Evolutionary conservation across 2,329 filamentous ascomycete species (phyloP).

Genomic region (Tolypocladium album): DNA sequence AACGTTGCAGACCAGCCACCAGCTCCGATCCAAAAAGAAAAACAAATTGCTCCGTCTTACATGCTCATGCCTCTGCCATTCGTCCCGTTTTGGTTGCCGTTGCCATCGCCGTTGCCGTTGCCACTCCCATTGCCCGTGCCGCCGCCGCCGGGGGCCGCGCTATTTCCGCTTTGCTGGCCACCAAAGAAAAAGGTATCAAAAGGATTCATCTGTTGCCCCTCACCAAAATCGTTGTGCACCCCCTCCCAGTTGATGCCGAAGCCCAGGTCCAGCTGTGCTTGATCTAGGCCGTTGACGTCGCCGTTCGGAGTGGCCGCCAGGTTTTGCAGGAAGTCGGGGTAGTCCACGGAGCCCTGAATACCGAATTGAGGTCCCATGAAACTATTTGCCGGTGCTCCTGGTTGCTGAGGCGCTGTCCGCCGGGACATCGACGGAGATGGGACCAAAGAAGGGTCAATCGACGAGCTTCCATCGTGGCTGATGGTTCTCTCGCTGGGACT

Average conservation of each 20-base stretch:
- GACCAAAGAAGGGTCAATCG: slow-evolving; percentile 31
- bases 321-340: slow-evolving; percentile 39
- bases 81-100: background rate
- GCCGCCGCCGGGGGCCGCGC: slow-evolving; percentile 12
- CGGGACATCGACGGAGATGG: slow-evolving; percentile 31
- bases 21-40: background rate
- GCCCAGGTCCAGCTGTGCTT: slow-evolving; percentile 50
- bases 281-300: slow-evolving; percentile 22
- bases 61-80: background rate
- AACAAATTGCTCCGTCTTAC: background rate
- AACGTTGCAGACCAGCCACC: background rate
- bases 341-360: slow-evolving; percentile 23
- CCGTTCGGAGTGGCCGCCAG: slow-evolving; percentile 24
- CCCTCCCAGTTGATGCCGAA: slow-evolving; percentile 56
- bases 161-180: slow-evolving; percentile 28
- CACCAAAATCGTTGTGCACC: slow-evolving; percentile 51
- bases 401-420: slow-evolving; percentile 23
- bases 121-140: background rate
- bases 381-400: slow-evolving; percentile 14
- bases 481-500: slow-evolving; percentile 17
- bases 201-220: slow-evolving; percentile 52
- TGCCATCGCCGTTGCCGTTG: background rate
- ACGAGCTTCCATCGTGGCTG: slow-evolving; percentile 17
- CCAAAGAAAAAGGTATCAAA: slow-evolving; percentile 69
- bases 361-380: slow-evolving; percentile 23